Conservation (phyloP, 2,329 filamentous ascomycete genomes). For the Cercospora sp. region DNA sequence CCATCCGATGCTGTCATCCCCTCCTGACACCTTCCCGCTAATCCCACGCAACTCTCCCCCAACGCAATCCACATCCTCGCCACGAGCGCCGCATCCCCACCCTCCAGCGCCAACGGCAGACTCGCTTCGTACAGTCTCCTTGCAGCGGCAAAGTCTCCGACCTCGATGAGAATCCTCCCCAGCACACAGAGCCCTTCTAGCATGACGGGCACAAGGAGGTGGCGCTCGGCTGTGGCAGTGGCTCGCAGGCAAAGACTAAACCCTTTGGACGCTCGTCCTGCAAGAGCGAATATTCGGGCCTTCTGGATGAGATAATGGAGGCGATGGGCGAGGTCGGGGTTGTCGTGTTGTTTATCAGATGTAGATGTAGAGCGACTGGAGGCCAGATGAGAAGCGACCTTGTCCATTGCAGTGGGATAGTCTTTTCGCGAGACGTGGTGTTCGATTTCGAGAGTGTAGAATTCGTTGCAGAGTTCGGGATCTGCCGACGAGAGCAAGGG, state of each 20-base stretch:
- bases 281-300: conserved; percentile 66
- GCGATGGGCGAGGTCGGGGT: conserved; percentile 63
- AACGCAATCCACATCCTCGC: conserved; percentile 70
- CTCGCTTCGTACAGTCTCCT: conserved; percentile 65
- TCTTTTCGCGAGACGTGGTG: conserved; percentile 53
- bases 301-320: conserved; percentile 73
- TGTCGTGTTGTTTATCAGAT: neutral
- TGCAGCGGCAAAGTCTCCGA: conserved; percentile 71
- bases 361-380: neutral
- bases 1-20: neutral
- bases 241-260: conserved; percentile 78
- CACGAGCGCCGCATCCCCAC: conserved; percentile 61
- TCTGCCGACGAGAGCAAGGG: conserved; percentile 48
- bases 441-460: conserved; percentile 62
- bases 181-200: conserved; percentile 72
- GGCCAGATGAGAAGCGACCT: conserved; percentile 54
- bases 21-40: conserved; percentile 56
- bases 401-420: conserved; percentile 52
- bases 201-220: conserved; percentile 66
- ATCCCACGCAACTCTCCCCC: conserved; percentile 76
- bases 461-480: conserved; percentile 60
- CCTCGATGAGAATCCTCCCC: conserved; percentile 65
- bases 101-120: conserved; percentile 72
- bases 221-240: conserved; percentile 69
- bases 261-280: conserved; percentile 69